Conservation (phyloP, 2,329 filamentous ascomycete species). For the Claviceps fusiformis region DNA sequence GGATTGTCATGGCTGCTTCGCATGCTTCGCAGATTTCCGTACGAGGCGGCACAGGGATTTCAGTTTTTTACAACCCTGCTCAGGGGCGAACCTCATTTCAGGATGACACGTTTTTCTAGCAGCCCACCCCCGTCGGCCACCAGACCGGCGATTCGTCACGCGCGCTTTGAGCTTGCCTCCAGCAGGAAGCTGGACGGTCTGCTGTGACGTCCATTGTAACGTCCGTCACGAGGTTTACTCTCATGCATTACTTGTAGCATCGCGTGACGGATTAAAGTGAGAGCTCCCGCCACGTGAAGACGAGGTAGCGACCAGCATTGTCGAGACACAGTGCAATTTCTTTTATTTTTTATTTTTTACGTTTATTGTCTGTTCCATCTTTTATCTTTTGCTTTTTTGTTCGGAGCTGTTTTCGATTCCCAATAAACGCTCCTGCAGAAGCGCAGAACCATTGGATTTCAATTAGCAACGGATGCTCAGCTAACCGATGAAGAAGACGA, state of each 20-base stretch:
- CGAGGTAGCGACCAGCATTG: background rate
- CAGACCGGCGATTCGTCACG: background rate
- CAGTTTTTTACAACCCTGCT: conserved; percentile 2
- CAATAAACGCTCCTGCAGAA: too few relatives aligned
- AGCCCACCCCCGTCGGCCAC: background rate
- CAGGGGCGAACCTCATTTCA: conserved; percentile 6
- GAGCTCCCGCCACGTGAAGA: background rate
- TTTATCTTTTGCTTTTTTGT: too few relatives aligned
- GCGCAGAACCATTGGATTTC: too few relatives aligned
- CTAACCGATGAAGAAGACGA: too few relatives aligned
- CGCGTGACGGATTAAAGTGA: background rate
- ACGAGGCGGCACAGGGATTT: background rate
- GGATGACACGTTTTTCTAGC: background rate
- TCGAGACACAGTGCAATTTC: background rate
- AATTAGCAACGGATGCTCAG: background rate
- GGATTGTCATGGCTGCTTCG: background rate
- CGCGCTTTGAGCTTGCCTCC: background rate
- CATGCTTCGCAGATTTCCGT: background rate
- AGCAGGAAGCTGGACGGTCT: background rate
- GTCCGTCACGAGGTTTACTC: background rate
- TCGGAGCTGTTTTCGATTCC: too few relatives aligned
- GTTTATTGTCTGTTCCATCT: too few relatives aligned
- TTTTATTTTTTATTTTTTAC: background rate
- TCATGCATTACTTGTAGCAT: background rate
- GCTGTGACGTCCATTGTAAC: background rate